phyloP scores from a whole-genome alignment of 164 flowering plant genomes.

The Chimonanthus praecox region DNA sequence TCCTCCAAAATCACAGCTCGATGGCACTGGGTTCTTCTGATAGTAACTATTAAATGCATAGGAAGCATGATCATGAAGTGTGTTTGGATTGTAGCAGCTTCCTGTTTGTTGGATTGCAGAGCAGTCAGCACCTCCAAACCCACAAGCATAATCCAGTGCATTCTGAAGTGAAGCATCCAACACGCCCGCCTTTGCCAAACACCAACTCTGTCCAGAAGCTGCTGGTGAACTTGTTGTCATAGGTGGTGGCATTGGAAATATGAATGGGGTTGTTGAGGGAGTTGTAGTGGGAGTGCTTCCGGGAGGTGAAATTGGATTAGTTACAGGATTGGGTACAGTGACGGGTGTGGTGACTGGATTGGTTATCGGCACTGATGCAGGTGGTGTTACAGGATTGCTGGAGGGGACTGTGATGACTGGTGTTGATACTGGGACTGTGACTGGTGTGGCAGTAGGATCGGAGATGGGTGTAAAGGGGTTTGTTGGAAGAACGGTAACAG shows the following conservation, averaged over 20 bases:
- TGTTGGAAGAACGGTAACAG: conserved; percentile 17
- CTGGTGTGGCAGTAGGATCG: conserved; percentile 35
- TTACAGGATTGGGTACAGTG: conserved; percentile 39
- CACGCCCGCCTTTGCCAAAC: conserved; percentile 69
- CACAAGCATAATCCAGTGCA: conserved; percentile 95
- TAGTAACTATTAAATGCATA: conserved; percentile 91
- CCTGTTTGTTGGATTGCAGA: conserved; percentile 67
- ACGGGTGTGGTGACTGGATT: conserved; percentile 12
- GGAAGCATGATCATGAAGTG: conserved; percentile 78
- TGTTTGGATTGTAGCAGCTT: conserved; percentile 71
- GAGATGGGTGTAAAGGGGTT: conserved; percentile 12
- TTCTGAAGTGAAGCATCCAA: conserved; percentile 49
- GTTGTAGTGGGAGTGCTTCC: conserved; percentile 27
- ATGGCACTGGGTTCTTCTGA: conserved; percentile 62
- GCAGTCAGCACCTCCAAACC: conserved; percentile 81
- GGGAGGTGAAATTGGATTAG: conserved; percentile 32
- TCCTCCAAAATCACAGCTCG: conserved; percentile 92
- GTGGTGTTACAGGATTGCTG: conserved; percentile 1
- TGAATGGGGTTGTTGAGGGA: conserved; percentile 28
- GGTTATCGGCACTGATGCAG: conserved; percentile 1
- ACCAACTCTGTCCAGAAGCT: conserved; percentile 77
- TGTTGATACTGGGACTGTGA: conserved; percentile 16
- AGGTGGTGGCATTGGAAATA: conserved; percentile 38
- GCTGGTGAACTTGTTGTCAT: conserved; percentile 37
- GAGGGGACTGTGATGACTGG: conserved; percentile 11